phyloP scores from a whole-genome alignment of 2,329 filamentous ascomycete species.

The Bimuria novae-zelandiae region DNA sequence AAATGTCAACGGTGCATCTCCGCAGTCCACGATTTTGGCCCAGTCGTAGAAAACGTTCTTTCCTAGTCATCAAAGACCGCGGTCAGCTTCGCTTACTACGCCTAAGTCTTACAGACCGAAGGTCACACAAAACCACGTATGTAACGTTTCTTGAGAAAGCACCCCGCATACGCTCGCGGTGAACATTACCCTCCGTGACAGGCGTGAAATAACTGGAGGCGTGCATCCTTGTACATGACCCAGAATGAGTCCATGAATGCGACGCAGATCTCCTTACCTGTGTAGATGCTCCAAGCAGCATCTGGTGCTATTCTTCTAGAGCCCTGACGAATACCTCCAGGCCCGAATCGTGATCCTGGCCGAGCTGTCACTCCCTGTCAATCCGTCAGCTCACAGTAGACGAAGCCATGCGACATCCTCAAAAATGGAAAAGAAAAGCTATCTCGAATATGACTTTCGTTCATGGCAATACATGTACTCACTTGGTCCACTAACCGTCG shows the following conservation, averaged over 20 bases:
- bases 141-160: not conserved
- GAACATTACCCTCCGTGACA: not conserved
- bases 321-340: constrained; percentile 56
- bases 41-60: constrained; percentile 53
- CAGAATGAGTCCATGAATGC: not conserved
- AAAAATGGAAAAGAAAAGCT: not conserved
- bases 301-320: constrained; percentile 53
- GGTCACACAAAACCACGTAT: not conserved
- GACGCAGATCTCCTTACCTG: constrained; percentile 45
- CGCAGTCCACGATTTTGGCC: constrained; percentile 60
- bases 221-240: not conserved
- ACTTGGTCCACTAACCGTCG: too few relatives aligned
- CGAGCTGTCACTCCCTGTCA: constrained; percentile 55
- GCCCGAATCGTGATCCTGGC: constrained; percentile 59
- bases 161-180: not conserved
- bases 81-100: not conserved
- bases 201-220: not conserved
- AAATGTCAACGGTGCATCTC: constrained; percentile 57
- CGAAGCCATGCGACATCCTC: not conserved
- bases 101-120: not conserved
- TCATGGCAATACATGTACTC: too few relatives aligned
- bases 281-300: constrained; percentile 54
- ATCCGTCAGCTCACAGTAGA: not conserved
- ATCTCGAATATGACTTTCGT: too few relatives aligned
- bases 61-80: constrained; percentile 19